Conservation (phyloP, 2,329 filamentous ascomycete species). For the Xylaria sp. region DNA sequence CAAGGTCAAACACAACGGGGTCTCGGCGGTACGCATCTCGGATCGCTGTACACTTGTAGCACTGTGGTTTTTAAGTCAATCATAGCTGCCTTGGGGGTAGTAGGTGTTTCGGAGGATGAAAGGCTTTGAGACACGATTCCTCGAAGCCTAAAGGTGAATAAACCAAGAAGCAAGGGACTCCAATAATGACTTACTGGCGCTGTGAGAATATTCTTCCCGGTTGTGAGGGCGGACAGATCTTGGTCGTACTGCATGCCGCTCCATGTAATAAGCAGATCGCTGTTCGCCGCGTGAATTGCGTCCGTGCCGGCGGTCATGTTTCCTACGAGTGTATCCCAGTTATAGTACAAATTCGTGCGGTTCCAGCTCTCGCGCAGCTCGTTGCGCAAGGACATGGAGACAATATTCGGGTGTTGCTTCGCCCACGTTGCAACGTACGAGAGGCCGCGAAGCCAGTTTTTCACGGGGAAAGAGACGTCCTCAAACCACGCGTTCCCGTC, state of each 20-base stretch:
- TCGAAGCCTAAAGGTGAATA: neutral
- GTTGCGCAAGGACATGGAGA: slow-evolving; percentile 49
- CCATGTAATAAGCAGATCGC: slow-evolving; percentile 53
- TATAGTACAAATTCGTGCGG: slow-evolving; percentile 47
- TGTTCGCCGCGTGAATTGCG: slow-evolving; percentile 51
- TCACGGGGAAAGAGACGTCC: slow-evolving; percentile 58
- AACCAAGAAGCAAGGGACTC: too few species aligned
- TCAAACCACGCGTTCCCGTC: slow-evolving; percentile 62
- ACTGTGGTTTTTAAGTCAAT: slow-evolving; percentile 14
- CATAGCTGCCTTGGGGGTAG: too few species aligned
- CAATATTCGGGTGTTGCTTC: slow-evolving; percentile 46
- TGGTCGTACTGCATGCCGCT: slow-evolving; percentile 56
- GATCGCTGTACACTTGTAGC: slow-evolving; percentile 50
- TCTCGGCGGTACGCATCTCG: slow-evolving; percentile 50
- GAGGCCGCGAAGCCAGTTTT: slow-evolving; percentile 61
- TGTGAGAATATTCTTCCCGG: slow-evolving; percentile 47
- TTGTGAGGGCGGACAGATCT: slow-evolving; percentile 50
- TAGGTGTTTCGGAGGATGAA: too few species aligned
- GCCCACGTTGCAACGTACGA: slow-evolving; percentile 56
- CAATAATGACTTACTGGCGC: slow-evolving; percentile 36
- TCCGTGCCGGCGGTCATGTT: slow-evolving; percentile 51
- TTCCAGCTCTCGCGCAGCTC: slow-evolving; percentile 48
- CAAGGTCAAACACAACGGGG: slow-evolving; percentile 53
- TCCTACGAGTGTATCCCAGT: slow-evolving; percentile 52
- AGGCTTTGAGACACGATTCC: too few species aligned